Base-by-base conservation (phyloP, 441 rosid genomes). In the Sinapis alba region DNA sequence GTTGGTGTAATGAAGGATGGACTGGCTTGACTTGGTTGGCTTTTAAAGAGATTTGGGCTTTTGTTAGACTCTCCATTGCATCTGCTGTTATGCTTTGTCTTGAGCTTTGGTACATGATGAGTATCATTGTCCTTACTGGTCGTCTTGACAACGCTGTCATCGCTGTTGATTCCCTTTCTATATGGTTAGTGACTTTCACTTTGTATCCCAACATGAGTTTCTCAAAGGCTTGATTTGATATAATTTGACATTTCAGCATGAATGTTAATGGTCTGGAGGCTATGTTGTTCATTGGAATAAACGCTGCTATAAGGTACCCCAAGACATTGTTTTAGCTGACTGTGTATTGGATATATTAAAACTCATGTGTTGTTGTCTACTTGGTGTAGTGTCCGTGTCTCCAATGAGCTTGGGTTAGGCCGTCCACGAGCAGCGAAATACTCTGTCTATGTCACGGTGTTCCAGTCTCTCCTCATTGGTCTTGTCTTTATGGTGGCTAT, bases 41-140 rank as follows among this genome's bases (percentile, higher is more conserved):
- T 0, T 88, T 92, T 66, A 76, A 62, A 62, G 97, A 92, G 4
- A 79, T 92, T 6, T 89, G 96, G 94, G 87, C 82, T 2, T 92
- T 92, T 51, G 89, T 94, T 62, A 81, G 85, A 73, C 94, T 94
- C 19, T 94, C 97, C 2, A 50, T 90, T 36, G 93, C 97, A n/a
- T 92, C 97, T 0, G 97, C 94, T 71, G 85, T 92, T n/a, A 94
- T 94, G 97, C 89, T 90, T 26, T 92, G 97, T 78, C 78, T 94
- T 21, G 97, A 94, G 76, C 1, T 90, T 43, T 90, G 97, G 97
- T 92, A 92, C 50, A 83, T 90, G 88, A 89, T 86, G 96, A 89
- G 90, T 38, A 78, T 92, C 59, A 81, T 81, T 47, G 72, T 90
- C 20, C 88, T 92, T 43, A 86, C 92, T 8, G 94, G 96, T 8